These are phyloP conservation scores for Pythium aristosporum DNA, from an alignment of 352 stramenopile genomes.

Conservation along the genomic window DNA sequence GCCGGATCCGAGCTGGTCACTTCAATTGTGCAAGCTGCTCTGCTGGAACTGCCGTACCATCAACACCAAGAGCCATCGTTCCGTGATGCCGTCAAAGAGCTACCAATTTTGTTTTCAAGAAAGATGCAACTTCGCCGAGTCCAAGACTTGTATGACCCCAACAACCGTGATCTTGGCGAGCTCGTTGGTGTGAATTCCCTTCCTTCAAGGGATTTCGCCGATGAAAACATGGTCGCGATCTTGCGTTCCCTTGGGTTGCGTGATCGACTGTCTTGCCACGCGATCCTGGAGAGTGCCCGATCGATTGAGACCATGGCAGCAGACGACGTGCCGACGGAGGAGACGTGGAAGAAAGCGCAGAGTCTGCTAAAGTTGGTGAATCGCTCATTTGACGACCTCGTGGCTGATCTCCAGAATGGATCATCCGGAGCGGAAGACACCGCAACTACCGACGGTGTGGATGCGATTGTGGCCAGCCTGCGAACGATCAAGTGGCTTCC, in stretches of 20 bases:
- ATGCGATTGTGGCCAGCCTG: not conserved
- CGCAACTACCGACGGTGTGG: too few relatives aligned
- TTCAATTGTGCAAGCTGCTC: constrained; percentile 43
- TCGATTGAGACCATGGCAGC: constrained; percentile 51
- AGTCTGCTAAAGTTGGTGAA: constrained; percentile 75
- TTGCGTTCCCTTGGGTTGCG: constrained; percentile 56
- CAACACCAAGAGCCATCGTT: constrained; percentile 51
- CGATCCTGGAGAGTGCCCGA: constrained; percentile 65
- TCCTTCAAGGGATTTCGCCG: constrained; percentile 49
- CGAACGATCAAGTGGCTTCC: constrained; percentile 22
- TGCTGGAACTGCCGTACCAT: constrained; percentile 53
- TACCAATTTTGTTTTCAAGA: constrained; percentile 53
- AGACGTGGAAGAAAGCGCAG: constrained; percentile 41
- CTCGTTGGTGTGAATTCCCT: constrained; percentile 69
- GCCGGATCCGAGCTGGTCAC: constrained; percentile 38
- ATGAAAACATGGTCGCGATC: constrained; percentile 45
- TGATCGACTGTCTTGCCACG: constrained; percentile 61
- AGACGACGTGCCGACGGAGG: constrained; percentile 16
- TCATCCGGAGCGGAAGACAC: not conserved
- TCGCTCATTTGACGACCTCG: constrained; percentile 72
- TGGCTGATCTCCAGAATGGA: constrained; percentile 12
- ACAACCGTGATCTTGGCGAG: constrained; percentile 55
- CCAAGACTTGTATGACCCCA: constrained; percentile 69
- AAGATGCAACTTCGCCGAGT: constrained; percentile 50
- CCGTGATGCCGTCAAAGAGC: constrained; percentile 38